Percentiles rank a stretch among this genome's conserved stretches.
These are phyloP conservation scores for Gyromitra esculenta DNA, from an alignment of 2,329 filamentous ascomycete species.

Conservation along the genomic window DNA sequence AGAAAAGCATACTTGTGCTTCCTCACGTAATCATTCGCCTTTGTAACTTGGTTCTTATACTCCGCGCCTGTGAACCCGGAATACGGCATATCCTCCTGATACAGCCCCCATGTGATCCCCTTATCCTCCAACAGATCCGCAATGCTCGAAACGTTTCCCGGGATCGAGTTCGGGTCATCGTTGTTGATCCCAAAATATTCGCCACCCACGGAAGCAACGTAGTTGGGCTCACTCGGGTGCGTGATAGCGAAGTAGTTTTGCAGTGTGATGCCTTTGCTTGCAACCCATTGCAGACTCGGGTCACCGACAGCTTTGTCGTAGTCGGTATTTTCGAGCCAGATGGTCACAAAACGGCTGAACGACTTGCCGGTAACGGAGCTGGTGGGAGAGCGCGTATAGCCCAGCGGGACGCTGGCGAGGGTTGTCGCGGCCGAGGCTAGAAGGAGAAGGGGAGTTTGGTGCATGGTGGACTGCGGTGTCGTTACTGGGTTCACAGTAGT, in stretches of 20 bases:
- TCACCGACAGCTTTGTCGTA: slow-evolving; percentile 73
- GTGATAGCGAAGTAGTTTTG: slow-evolving; percentile 71
- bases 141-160: slow-evolving; percentile 71
- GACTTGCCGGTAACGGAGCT: slow-evolving; percentile 74
- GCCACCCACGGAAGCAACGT: slow-evolving; percentile 73
- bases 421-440: slow-evolving; percentile 68
- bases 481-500: not conserved
- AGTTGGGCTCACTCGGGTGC: slow-evolving; percentile 80
- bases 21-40: slow-evolving; percentile 79
- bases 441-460: not conserved
- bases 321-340: slow-evolving; percentile 82
- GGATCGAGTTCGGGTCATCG: slow-evolving; percentile 71
- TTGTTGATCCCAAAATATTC: slow-evolving; percentile 79
- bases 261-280: slow-evolving; percentile 70
- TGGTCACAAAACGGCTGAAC: slow-evolving; percentile 76
- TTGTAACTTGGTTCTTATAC: slow-evolving; percentile 72
- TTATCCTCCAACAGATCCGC: slow-evolving; percentile 74
- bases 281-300: slow-evolving; percentile 69
- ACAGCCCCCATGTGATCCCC: slow-evolving; percentile 74
- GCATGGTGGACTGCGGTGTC: not conserved
- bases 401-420: slow-evolving; percentile 49
- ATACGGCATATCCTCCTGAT: slow-evolving; percentile 81
- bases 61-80: slow-evolving; percentile 74
- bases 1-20: slow-evolving; percentile 73
- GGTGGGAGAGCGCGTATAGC: slow-evolving; percentile 62